phyloP scores from a whole-genome alignment of 1,284 basidiomycete genomes.

The Heliocybe sulcata region DNA sequence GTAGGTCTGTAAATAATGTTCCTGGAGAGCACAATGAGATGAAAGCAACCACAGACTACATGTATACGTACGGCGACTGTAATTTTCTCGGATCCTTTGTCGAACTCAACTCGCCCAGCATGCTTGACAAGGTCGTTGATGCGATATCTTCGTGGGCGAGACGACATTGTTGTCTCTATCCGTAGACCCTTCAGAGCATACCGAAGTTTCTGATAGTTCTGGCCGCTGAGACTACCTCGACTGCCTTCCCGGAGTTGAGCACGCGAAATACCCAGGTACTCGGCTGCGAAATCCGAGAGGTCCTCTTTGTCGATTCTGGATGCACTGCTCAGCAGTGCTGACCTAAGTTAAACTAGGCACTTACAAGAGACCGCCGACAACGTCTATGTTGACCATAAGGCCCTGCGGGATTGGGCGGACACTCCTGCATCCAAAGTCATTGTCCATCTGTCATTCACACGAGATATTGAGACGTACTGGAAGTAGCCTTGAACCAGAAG shows the following conservation, averaged over 20 bases:
- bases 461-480: not conserved
- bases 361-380: not conserved
- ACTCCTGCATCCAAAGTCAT: not conserved
- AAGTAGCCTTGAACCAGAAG: not conserved
- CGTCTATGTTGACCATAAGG: not conserved
- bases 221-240: not conserved
- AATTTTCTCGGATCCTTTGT: not conserved
- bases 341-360: not conserved
- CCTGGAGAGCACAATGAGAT: not conserved
- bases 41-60: not conserved
- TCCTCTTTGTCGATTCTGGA: not conserved
- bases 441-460: not conserved
- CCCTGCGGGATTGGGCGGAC: not conserved
- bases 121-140: not conserved
- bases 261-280: not conserved
- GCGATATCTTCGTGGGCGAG: not conserved
- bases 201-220: not conserved
- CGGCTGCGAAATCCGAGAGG: not conserved
- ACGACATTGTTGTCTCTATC: not conserved
- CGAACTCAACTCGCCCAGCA: not conserved
- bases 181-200: not conserved
- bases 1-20: not conserved
- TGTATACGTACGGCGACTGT: not conserved
- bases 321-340: not conserved
- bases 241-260: not conserved